Conservation (phyloP, 2,329 filamentous ascomycete genomes). For the Aspergillus sojae region DNA sequence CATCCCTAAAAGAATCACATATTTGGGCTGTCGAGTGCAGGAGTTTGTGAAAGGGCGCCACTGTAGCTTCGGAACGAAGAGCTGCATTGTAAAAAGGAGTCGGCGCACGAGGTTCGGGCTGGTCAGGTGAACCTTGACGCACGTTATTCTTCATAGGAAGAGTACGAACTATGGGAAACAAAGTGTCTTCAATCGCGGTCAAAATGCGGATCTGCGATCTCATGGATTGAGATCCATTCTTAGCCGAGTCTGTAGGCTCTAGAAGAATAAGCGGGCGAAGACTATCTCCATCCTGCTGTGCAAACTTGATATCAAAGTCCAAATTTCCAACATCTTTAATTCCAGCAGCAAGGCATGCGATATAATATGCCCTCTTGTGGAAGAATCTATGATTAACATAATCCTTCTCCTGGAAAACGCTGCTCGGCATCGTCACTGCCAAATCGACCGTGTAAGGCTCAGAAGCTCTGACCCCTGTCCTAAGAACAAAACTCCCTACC, state of each 20-base stretch:
- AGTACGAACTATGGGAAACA: conserved; percentile 74
- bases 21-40: conserved; percentile 70
- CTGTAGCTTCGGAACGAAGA: conserved; percentile 74
- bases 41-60: conserved; percentile 73
- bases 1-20: conserved; percentile 75
- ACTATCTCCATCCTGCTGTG: conserved; percentile 70
- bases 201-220: conserved; percentile 73
- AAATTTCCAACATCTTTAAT: conserved; percentile 62
- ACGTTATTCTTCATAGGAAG: conserved; percentile 71
- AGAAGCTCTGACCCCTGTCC: conserved; percentile 68
- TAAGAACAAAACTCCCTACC: conserved; percentile 81
- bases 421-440: conserved; percentile 79
- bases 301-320: conserved; percentile 63
- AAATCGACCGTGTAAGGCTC: conserved; percentile 69
- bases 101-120: conserved; percentile 48
- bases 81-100: conserved; percentile 91
- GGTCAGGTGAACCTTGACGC: conserved; percentile 55
- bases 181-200: conserved; percentile 67
- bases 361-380: conserved; percentile 89
- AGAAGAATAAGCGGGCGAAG: conserved; percentile 71
- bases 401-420: conserved; percentile 89
- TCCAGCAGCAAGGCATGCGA: conserved; percentile 76
- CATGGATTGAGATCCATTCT: conserved; percentile 42
- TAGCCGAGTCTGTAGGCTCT: conserved; percentile 32
- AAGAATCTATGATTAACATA: conserved; percentile 92